Evolutionary conservation across 441 rosid genomes (phyloP), one percentile per base, ranked within the genome.

Genomic region (Euphorbia schlechtendalii): DNA sequence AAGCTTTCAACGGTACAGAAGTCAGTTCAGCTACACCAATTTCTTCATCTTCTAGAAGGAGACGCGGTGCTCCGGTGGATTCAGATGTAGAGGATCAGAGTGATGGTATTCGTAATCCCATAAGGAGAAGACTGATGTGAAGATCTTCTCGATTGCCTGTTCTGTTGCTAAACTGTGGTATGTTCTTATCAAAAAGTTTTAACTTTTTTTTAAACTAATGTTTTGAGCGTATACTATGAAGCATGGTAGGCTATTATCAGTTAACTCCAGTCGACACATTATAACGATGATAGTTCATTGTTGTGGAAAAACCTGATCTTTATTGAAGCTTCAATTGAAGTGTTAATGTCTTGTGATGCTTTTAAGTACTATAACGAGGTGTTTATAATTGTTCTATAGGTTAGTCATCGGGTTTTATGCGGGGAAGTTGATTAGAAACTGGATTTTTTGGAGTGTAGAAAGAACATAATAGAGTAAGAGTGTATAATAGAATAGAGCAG

Each of bases 71-170:
- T 68, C 59, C 66, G 27, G 18, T 51, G 56, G 40, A 36, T 61
- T 38, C 71, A 51, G 65, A 68, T 53, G 58, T 20, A 17, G 71
- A 51, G 5, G n/a, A n/a, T n/a, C n/a, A n/a, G n/a, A 36, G 12
- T 24, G 59, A 46, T 15, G 12, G 13, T 7, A n/a, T 17, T 41
- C 71, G 45, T 27, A 25, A 61, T 52, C 27, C 30, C 40, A 60
- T 59, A 52, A 61, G 71, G 53, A 68, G 71, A 68, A 68, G 71
- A 59, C 40, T 68, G 46, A 52, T 8, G 6, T 68, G 59, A 68
- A 54, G 52, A 18, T 27, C 15, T 51, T 14, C 18, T 55, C 38
- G 20, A 28, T 66, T 41, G 12, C 24, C 8, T 56, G 55, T 21
- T 48, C 34, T 45, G 24, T 59, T 48, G 45, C 49, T 45, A 22